Evolutionary conservation across 2,329 filamentous ascomycete genomes (phyloP).

Genomic region (Exophiala aquamarina): DNA sequence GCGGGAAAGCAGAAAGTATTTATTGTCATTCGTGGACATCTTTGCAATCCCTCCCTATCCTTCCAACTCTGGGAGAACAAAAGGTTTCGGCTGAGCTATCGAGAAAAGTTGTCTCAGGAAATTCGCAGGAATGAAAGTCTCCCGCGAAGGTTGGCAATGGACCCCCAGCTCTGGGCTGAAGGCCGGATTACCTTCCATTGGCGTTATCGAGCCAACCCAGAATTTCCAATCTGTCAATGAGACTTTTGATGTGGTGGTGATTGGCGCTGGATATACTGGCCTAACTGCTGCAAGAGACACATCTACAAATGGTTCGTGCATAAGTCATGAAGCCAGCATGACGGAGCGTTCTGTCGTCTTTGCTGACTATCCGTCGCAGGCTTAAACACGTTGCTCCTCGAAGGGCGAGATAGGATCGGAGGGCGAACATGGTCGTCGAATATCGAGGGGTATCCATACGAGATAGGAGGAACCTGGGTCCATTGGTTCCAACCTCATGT

Average conservation of each 20-base stretch:
- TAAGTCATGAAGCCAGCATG: neutral
- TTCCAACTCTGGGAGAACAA: no score
- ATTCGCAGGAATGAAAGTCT: slow-evolving; percentile 21
- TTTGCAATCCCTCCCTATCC: no score
- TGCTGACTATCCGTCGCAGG: slow-evolving; percentile 27
- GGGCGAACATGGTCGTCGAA: slow-evolving; percentile 50
- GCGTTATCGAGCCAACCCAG: slow-evolving; percentile 26
- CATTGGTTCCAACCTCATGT: slow-evolving; percentile 47
- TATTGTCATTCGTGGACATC: no score
- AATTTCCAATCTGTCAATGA: slow-evolving; percentile 9
- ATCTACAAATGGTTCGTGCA: slow-evolving; percentile 26
- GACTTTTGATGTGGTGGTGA: slow-evolving; percentile 27
- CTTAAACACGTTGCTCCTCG: slow-evolving; percentile 44
- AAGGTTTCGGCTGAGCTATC: no score
- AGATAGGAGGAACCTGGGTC: slow-evolving; percentile 54
- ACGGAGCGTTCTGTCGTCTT: neutral
- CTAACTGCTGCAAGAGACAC: slow-evolving; percentile 35
- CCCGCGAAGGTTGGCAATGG: slow-evolving; percentile 32
- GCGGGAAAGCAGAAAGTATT: no score
- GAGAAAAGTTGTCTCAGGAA: no score
- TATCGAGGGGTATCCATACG: slow-evolving; percentile 45
- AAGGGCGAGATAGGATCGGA: slow-evolving; percentile 51
- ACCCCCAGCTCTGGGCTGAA: slow-evolving; percentile 24
- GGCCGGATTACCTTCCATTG: slow-evolving; percentile 27
- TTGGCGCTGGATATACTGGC: slow-evolving; percentile 36